phyloP scores from a whole-genome alignment of 1,284 basidiomycete genomes.

The Sporisorium graminicola region DNA sequence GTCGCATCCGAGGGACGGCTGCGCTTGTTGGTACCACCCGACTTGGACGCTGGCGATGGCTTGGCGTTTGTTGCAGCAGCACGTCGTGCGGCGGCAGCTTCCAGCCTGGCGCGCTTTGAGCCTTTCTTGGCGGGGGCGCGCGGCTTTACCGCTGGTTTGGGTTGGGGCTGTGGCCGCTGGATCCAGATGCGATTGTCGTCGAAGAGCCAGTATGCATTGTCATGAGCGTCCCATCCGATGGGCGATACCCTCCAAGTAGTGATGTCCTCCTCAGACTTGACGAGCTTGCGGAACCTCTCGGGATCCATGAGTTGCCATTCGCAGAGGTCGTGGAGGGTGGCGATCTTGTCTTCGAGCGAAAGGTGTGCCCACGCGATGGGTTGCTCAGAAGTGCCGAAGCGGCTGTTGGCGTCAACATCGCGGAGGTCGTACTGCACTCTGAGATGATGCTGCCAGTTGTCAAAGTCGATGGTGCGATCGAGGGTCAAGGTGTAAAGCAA shows the following conservation, averaged over 20 bases:
- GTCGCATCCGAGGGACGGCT: constrained; percentile 70
- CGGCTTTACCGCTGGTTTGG: constrained; percentile 38
- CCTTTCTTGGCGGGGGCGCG: constrained; percentile 53
- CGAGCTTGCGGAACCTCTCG: constrained; percentile 72
- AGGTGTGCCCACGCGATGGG: constrained; percentile 71
- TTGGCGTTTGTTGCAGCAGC: constrained; percentile 72
- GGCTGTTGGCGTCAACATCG: constrained; percentile 31
- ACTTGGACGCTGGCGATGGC: constrained; percentile 75
- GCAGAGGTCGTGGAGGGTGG: constrained; percentile 67
- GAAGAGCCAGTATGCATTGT: constrained; percentile 89
- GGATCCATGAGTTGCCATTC: constrained; percentile 74
- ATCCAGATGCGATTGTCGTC: constrained; percentile 89
- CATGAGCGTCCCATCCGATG: constrained; percentile 83
- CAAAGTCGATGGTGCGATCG: constrained; percentile 71
- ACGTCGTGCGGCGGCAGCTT: constrained; percentile 57
- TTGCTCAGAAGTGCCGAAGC: constrained; percentile 58
- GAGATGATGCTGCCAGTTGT: constrained; percentile 59
- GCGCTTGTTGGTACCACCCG: constrained; percentile 72
- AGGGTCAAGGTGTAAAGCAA: constrained; percentile 73
- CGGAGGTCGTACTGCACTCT: constrained; percentile 49
- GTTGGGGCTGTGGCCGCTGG: constrained; percentile 73
- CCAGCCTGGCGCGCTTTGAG: constrained; percentile 36
- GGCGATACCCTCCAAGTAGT: constrained; percentile 78
- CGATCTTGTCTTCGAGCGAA: constrained; percentile 72
- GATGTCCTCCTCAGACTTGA: constrained; percentile 72